These are phyloP conservation scores for Starmerella roubikii DNA, from an alignment of 805 yeast species.

Conservation along the genomic window DNA sequence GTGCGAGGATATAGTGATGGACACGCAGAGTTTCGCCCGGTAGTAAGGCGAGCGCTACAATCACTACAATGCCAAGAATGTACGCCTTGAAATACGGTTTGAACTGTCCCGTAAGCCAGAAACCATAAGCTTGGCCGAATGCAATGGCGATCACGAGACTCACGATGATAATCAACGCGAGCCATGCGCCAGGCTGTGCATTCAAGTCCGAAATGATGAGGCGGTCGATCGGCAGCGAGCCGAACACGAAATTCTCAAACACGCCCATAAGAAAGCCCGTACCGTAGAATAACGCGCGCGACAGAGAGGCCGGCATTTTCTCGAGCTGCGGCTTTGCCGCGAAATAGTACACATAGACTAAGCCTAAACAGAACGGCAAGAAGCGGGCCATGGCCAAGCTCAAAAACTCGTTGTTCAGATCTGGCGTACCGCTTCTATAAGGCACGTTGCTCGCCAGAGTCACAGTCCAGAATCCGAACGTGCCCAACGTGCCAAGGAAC, in stretches of 20 bases:
- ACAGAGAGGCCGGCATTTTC: slow-evolving; percentile 22
- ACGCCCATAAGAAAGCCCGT: slow-evolving; percentile 75
- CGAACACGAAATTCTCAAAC: slow-evolving; percentile 77
- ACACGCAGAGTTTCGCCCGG: slow-evolving; percentile 64
- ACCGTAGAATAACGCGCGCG: slow-evolving; percentile 48
- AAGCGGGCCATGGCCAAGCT: slow-evolving; percentile 63
- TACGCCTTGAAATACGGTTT: slow-evolving; percentile 46
- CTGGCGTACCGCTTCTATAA: slow-evolving; percentile 32
- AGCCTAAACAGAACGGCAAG: slow-evolving; percentile 58
- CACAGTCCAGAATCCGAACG: slow-evolving; percentile 76
- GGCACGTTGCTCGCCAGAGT: slow-evolving; percentile 71
- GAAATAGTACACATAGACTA: slow-evolving; percentile 54
- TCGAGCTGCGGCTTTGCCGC: slow-evolving; percentile 26
- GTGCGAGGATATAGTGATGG: slow-evolving; percentile 70
- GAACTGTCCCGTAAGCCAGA: slow-evolving; percentile 58
- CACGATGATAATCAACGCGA: slow-evolving; percentile 44
- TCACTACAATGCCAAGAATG: slow-evolving; percentile 30
- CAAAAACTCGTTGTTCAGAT: slow-evolving; percentile 44
- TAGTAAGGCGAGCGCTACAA: slow-evolving; percentile 35
- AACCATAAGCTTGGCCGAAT: slow-evolving; percentile 55
- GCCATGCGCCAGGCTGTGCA: slow-evolving; percentile 62
- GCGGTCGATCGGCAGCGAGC: slow-evolving; percentile 76
- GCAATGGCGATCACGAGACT: slow-evolving; percentile 40
- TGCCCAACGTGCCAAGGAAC: slow-evolving; percentile 47
- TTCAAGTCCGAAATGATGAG: slow-evolving; percentile 57